phyloP scores from a whole-genome alignment of 2,329 filamentous ascomycete genomes.

The Plenodomus biglobosus region DNA sequence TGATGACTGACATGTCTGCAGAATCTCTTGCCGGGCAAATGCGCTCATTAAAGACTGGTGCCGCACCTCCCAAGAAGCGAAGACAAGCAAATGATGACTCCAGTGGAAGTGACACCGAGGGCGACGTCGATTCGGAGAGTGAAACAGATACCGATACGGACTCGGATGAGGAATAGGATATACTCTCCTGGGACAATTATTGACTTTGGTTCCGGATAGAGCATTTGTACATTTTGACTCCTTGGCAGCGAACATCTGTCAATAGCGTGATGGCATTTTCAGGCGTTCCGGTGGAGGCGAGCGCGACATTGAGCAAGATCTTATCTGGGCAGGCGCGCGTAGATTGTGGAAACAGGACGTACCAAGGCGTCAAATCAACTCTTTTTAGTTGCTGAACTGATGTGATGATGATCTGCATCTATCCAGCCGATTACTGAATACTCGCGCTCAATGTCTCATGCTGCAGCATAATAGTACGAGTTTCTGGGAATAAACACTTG shows the following conservation, averaged over 20 bases:
- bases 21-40: slow-evolving; percentile 91
- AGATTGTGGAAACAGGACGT: not conserved
- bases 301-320: not conserved
- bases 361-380: not conserved
- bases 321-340: not conserved
- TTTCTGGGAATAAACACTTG: too few relatives aligned
- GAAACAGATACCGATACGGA: slow-evolving; percentile 52
- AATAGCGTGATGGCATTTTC: slow-evolving; percentile 25
- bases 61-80: slow-evolving; percentile 57
- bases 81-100: slow-evolving; percentile 58
- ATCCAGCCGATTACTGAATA: not conserved
- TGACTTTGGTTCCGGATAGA: not conserved
- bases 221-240: slow-evolving; percentile 8
- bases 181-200: not conserved
- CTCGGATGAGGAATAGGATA: slow-evolving; percentile 44
- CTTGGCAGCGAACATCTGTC: slow-evolving; percentile 4
- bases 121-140: slow-evolving; percentile 58
- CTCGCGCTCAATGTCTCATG: not conserved
- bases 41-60: slow-evolving; percentile 77
- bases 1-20: slow-evolving; percentile 49
- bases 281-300: slow-evolving; percentile 24
- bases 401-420: not conserved
- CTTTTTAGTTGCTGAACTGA: not conserved
- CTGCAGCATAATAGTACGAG: not conserved
- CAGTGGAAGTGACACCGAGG: slow-evolving; percentile 65